Base-by-base conservation (phyloP, 345 rosid genomes). In the Salix arbutifolia region DNA sequence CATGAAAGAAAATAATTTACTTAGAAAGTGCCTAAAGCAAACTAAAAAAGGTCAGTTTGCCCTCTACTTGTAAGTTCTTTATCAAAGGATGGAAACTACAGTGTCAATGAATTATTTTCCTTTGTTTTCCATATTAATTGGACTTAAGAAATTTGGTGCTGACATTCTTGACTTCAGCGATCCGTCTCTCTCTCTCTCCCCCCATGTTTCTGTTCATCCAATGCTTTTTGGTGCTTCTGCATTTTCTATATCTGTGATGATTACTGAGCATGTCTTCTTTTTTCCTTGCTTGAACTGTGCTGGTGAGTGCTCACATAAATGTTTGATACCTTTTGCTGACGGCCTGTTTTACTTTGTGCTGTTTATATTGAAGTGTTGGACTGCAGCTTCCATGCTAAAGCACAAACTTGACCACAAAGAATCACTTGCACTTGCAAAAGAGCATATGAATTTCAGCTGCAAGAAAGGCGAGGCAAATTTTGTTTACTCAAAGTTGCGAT, bases 291-390 rank as follows among this genome's bases (percentile, higher is more conserved):
- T 73, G 21, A 62, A 58, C 19, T 67, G 50, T 21, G 58, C 37
- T 50, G 21, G 1, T 31, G 53, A 44, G 9, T 35, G 40, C 8
- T 42, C 38, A 48, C 48, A 16, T 53, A 17, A 65, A 31, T 56
- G 9, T 17, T 25, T 25, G 25, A 28, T n/a, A 33, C 37, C 35
- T 26, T 8, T 72, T 28, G 7, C 17, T 31, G 52, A 19, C 38
- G 26, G 31, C 52, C 56, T 48, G 62, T 14, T 64, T 74, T 18
- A 19, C 48, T 2, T 83, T 72, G 69, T 74, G 46, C 31, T 78
- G 38, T 52, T 52, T 64, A 65, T 56, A 80, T 84, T 83, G 77
- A 86, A 96, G 99, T 90, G 91, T 81, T 92, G 99, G 98, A 91
- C 82, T 74, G 91, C 94, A 78, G 92, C 92, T 72, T 87, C 91